Conservation (phyloP, 2,329 filamentous ascomycete genomes). For the Ceratocystis cubensis region DNA sequence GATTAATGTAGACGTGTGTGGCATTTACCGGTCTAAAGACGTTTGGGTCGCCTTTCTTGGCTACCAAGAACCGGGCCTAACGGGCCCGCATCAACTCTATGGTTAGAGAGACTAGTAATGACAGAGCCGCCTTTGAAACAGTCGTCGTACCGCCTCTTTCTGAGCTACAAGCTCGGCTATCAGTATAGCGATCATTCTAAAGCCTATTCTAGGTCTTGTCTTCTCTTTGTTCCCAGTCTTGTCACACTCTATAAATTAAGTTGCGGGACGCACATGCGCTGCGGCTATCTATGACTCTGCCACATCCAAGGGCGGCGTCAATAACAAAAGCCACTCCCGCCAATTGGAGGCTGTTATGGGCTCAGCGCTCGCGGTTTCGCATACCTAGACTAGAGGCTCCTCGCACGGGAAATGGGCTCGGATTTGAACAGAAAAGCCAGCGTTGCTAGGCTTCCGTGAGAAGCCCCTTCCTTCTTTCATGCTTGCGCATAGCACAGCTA, state of each 20-base stretch:
- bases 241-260: slow-evolving; percentile 30
- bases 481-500: neutral
- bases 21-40: slow-evolving; percentile 36
- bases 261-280: slow-evolving; percentile 31
- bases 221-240: slow-evolving; percentile 22
- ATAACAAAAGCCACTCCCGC: slow-evolving; percentile 39
- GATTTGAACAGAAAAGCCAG: slow-evolving; percentile 41
- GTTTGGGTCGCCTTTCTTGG: slow-evolving; percentile 35
- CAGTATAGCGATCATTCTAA: slow-evolving; percentile 33
- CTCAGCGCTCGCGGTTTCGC: slow-evolving; percentile 30
- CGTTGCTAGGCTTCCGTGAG: slow-evolving; percentile 32
- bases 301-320: slow-evolving; percentile 32
- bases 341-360: slow-evolving; percentile 38
- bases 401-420: slow-evolving; percentile 37
- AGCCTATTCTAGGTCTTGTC: slow-evolving; percentile 24
- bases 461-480: neutral
- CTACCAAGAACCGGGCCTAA: slow-evolving; percentile 35
- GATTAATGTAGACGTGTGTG: slow-evolving; percentile 39
- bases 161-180: slow-evolving; percentile 38
- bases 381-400: slow-evolving; percentile 28
- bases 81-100: slow-evolving; percentile 20
- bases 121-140: slow-evolving; percentile 7
- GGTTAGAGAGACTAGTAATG: neutral
- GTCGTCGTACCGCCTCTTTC: slow-evolving; percentile 38
- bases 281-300: slow-evolving; percentile 29